Conservation (phyloP, 306 rosid species). For the Fragaria vesca region DNA sequence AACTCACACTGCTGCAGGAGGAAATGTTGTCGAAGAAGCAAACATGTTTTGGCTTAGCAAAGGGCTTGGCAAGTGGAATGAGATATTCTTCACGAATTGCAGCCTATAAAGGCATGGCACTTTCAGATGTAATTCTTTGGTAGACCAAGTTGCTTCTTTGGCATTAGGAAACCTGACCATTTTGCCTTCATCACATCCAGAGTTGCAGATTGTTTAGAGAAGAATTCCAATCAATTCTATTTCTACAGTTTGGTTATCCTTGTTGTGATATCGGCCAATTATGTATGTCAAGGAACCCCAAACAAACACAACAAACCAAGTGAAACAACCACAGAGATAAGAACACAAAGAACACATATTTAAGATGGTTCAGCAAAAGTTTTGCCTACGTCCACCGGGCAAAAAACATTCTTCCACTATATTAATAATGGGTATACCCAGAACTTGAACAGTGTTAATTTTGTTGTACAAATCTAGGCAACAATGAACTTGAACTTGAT, state of each 20-base stretch:
- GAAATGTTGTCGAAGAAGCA: constrained; percentile 42
- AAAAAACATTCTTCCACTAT: no score
- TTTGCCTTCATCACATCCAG: background rate
- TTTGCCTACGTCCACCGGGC: background rate
- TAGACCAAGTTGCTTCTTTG: background rate
- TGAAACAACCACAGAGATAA: no score
- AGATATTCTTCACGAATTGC: constrained; percentile 64
- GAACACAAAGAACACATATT: no score
- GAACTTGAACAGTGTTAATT: background rate
- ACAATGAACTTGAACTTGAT: background rate
- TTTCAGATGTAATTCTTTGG: no score
- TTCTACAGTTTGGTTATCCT: background rate
- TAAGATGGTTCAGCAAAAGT: background rate
- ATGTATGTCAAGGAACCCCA: no score
- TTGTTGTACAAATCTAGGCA: background rate
- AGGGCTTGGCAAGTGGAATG: constrained; percentile 61
- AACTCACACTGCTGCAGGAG: constrained; percentile 77
- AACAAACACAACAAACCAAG: background rate
- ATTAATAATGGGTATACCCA: no score
- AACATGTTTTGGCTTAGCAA: constrained; percentile 44
- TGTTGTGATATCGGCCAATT: background rate
- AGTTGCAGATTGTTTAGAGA: background rate
- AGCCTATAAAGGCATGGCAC: constrained; percentile 49
- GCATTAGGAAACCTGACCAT: background rate
- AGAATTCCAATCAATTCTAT: background rate